These are phyloP conservation scores for Ustilago trichophora DNA, from an alignment of 1,284 basidiomycete genomes.

Conservation along the genomic window DNA sequence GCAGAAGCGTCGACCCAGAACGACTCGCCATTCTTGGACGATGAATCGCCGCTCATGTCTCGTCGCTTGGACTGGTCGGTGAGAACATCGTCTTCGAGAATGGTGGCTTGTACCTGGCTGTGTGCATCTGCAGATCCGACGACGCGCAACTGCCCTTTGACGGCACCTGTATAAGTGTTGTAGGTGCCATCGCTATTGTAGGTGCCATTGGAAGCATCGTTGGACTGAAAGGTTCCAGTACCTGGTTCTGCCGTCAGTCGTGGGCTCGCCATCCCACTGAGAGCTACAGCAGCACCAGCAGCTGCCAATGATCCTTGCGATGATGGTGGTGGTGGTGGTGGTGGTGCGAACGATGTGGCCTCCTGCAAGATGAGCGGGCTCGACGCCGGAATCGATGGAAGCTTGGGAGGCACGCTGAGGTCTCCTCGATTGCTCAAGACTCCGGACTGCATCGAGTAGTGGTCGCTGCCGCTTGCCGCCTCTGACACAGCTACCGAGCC, in stretches of 20 bases:
- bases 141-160: conserved; percentile 23
- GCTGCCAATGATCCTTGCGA: background rate
- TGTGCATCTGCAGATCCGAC: conserved; percentile 11
- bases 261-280: background rate
- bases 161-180: conserved; percentile 33
- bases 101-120: too few species aligned
- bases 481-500: conserved; percentile 29
- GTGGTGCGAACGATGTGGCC: conserved; percentile 8
- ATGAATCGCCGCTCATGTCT: conserved; percentile 20
- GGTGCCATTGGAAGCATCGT: conserved; percentile 13
- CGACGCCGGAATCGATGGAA: conserved; percentile 26
- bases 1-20: conserved; percentile 11
- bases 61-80: conserved; percentile 1
- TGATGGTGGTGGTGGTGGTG: too few species aligned
- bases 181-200: conserved; percentile 27
- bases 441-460: conserved; percentile 20
- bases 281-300: background rate
- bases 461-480: conserved; percentile 17
- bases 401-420: conserved; percentile 14
- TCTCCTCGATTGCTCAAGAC: background rate
- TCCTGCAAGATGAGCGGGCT: conserved; percentile 26
- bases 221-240: conserved; percentile 12
- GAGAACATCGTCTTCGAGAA: conserved; percentile 7
- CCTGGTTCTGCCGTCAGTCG: conserved; percentile 11
- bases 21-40: conserved; percentile 15